Conservation (phyloP, 2,329 filamentous ascomycete genomes). For the Diaporthe sp. region DNA sequence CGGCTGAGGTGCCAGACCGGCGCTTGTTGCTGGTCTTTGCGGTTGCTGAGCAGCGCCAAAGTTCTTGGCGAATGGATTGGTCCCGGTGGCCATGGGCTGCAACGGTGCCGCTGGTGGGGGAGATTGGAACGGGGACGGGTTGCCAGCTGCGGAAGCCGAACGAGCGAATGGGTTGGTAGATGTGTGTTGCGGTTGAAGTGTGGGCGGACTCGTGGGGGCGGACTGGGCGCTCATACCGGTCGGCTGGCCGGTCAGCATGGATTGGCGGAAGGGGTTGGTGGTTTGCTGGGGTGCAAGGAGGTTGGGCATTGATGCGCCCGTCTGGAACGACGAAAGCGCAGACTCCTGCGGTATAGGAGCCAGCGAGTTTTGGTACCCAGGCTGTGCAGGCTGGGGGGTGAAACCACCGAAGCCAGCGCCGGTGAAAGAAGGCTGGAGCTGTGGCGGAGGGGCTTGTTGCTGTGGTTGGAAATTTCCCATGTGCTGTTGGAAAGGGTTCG, state of each 20-base stretch:
- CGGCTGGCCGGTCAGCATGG: conserved; percentile 75
- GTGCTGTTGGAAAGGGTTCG: conserved; percentile 60
- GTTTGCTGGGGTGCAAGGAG: conserved; percentile 69
- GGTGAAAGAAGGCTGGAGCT: conserved; percentile 65
- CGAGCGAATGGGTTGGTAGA: conserved; percentile 92
- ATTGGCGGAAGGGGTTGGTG: conserved; percentile 95
- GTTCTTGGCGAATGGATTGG: conserved; percentile 71
- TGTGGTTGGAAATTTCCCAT: conserved; percentile 51
- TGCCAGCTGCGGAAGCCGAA: conserved; percentile 58
- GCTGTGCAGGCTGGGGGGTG: conserved; percentile 75
- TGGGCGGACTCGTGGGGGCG: conserved; percentile 57
- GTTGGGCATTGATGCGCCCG: conserved; percentile 57
- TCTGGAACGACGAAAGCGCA: conserved; percentile 63
- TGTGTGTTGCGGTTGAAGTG: conserved; percentile 63
- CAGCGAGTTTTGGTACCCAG: conserved; percentile 66
- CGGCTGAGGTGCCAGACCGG: conserved; percentile 76
- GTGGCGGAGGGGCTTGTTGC: conserved; percentile 53
- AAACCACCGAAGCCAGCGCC: conserved; percentile 90
- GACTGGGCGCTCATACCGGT: conserved; percentile 59
- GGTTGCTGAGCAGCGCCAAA: conserved; percentile 55
- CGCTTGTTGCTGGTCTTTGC: conserved; percentile 59
- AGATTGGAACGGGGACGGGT: conserved; percentile 60
- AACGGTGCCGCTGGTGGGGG: conserved; percentile 58
- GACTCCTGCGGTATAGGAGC: conserved; percentile 72
- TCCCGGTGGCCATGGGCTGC: conserved; percentile 67